phyloP scores from a whole-genome alignment of 371 early-diverging fungal species.

The Mucor circinelloides region DNA sequence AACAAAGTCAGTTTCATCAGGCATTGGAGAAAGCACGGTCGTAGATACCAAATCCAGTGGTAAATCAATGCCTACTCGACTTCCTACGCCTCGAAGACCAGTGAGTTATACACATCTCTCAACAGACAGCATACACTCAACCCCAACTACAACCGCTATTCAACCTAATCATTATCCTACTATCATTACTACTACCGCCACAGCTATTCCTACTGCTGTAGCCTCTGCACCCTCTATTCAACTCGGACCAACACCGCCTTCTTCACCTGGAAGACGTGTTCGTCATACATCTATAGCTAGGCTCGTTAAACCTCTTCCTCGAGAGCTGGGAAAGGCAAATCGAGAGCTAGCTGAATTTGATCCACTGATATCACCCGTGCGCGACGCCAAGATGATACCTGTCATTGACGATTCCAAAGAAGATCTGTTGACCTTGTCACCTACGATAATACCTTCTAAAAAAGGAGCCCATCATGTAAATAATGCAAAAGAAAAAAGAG shows the following conservation, averaged over 20 bases:
- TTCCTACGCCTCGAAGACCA: conserved; percentile 19
- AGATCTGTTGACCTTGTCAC: background rate
- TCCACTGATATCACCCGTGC: conserved; percentile 21
- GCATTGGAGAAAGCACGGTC: background rate
- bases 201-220: background rate
- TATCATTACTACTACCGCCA: background rate
- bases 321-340: conserved; percentile 21
- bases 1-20: background rate
- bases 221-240: background rate
- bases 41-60: background rate
- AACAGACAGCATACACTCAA: background rate
- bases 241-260: conserved; percentile 21
- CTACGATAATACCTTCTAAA: conserved; percentile 3
- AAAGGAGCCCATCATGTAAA: conserved; percentile 14
- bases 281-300: conserved; percentile 21
- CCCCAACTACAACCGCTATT: background rate
- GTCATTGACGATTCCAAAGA: background rate
- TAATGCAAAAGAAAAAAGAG: background rate
- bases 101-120: background rate
- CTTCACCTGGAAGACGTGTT: conserved; percentile 23
- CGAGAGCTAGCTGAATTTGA: conserved; percentile 29
- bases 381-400: background rate
- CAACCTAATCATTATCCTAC: background rate
- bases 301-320: conserved; percentile 2
- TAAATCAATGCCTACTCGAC: conserved; percentile 17